A percentile compares a stretch with the other conserved stretches of the same genome.
Conservation (phyloP, 768 basidiomycete species). For the Dendrothele bispora region DNA sequence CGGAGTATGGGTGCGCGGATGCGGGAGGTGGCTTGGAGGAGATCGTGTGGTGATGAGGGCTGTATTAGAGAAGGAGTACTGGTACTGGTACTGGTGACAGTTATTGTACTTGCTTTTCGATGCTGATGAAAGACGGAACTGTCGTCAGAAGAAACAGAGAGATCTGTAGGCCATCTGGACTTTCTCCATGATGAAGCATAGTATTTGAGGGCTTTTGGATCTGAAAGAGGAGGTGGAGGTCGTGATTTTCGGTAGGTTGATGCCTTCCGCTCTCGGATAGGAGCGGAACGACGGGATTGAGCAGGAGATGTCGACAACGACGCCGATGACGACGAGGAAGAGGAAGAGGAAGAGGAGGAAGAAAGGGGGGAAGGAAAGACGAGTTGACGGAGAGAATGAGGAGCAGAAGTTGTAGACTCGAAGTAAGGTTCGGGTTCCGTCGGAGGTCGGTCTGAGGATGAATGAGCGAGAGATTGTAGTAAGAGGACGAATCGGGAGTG, state of each 20-base stretch:
- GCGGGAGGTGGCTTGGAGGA: conserved; percentile 57
- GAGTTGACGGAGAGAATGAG: conserved; percentile 44
- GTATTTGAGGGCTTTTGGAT: conserved; percentile 44
- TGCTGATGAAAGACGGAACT: too few species aligned
- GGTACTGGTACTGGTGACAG: too few species aligned
- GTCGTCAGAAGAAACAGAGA: conserved; percentile 13
- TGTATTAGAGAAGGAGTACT: too few species aligned
- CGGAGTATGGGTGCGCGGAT: conserved; percentile 72
- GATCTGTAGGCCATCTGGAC: too few species aligned
- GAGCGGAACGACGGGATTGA: conserved; percentile 39
- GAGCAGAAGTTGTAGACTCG: too few species aligned
- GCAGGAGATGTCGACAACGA: neutral
- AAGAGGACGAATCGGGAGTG: conserved; percentile 78
- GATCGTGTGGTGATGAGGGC: conserved; percentile 55
- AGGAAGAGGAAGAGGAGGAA: conserved; percentile 67
- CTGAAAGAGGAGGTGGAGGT: conserved; percentile 45
- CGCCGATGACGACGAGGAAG: conserved; percentile 48
- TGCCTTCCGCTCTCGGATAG: too few species aligned
- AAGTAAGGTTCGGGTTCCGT: conserved; percentile 50
- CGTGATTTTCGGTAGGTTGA: conserved; percentile 16
- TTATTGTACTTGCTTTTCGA: too few species aligned
- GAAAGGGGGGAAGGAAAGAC: conserved; percentile 73
- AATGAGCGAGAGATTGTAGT: conserved; percentile 71
- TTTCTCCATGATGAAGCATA: too few species aligned
- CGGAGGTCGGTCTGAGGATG: conserved; percentile 47